phyloP scores from a whole-genome alignment of 2,329 filamentous ascomycete species.

The Cladophialophora psammophila region DNA sequence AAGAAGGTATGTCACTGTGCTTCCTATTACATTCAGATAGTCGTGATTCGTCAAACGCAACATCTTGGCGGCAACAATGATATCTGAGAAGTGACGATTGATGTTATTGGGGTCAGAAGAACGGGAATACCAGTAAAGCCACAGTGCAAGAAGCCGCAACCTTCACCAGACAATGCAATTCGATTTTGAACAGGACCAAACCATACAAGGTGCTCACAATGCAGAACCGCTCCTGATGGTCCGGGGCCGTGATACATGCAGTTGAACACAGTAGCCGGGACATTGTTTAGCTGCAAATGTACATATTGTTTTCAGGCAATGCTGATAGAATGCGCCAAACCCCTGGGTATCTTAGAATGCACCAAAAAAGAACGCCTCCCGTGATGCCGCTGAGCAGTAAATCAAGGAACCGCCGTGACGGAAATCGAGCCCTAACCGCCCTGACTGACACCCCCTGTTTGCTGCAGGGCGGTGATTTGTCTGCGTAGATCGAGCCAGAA shows the following conservation, averaged over 20 bases:
- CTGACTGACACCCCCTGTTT: conserved; percentile 40
- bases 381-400: conserved; percentile 32
- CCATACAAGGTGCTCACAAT: conserved; percentile 14
- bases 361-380: conserved; percentile 25
- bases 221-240: conserved; percentile 14
- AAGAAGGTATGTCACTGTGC: background rate
- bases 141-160: background rate
- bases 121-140: background rate
- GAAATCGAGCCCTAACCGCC: conserved; percentile 35
- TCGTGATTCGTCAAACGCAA: background rate
- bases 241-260: conserved; percentile 11
- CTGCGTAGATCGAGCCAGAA: conserved; percentile 59
- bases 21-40: background rate
- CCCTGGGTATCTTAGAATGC: conserved; percentile 32
- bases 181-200: conserved; percentile 12
- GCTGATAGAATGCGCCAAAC: conserved; percentile 30
- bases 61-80: background rate
- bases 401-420: conserved; percentile 7
- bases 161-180: conserved; percentile 3
- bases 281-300: conserved; percentile 12
- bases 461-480: conserved; percentile 52
- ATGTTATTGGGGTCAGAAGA: background rate
- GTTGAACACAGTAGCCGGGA: background rate
- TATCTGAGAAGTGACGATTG: background rate
- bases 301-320: conserved; percentile 24